Conservation (phyloP, 495 filamentous ascomycete species). For the Peziza echinospora region DNA sequence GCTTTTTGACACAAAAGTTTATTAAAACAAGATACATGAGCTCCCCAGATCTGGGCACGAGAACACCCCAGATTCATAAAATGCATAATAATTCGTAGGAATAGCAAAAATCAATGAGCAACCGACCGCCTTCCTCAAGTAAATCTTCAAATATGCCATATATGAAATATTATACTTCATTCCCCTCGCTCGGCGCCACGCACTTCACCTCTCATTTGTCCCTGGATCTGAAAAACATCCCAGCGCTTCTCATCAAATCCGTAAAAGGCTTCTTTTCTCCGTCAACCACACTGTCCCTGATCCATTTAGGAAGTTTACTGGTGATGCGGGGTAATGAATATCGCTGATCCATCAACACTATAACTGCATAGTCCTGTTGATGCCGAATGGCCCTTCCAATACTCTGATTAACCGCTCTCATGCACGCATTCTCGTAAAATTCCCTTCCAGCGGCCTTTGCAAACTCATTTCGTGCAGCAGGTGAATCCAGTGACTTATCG, state of each 20-base stretch:
- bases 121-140: too few relatives aligned
- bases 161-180: too few relatives aligned
- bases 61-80: too few relatives aligned
- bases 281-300: conserved; percentile 36
- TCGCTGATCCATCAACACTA: conserved; percentile 61
- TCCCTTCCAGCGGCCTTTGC: conserved; percentile 51
- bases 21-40: too few relatives aligned
- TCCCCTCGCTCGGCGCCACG: too few relatives aligned
- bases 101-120: too few relatives aligned
- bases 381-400: conserved; percentile 86
- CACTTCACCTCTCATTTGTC: neutral
- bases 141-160: too few relatives aligned
- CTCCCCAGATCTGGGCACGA: too few relatives aligned
- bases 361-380: conserved; percentile 68
- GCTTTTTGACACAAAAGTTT: too few relatives aligned
- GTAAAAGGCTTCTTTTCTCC: conserved; percentile 27
- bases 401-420: conserved; percentile 92
- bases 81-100: too few relatives aligned
- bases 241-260: conserved; percentile 33
- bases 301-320: conserved; percentile 75
- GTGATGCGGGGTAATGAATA: conserved; percentile 48
- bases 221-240: conserved; percentile 28
- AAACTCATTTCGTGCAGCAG: conserved; percentile 1
- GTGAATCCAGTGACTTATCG: too few relatives aligned
- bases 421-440: conserved; percentile 88